These are phyloP conservation scores for Phytophthora aleatoria DNA, from an alignment of 352 stramenopile genomes.

Conservation along the genomic window DNA sequence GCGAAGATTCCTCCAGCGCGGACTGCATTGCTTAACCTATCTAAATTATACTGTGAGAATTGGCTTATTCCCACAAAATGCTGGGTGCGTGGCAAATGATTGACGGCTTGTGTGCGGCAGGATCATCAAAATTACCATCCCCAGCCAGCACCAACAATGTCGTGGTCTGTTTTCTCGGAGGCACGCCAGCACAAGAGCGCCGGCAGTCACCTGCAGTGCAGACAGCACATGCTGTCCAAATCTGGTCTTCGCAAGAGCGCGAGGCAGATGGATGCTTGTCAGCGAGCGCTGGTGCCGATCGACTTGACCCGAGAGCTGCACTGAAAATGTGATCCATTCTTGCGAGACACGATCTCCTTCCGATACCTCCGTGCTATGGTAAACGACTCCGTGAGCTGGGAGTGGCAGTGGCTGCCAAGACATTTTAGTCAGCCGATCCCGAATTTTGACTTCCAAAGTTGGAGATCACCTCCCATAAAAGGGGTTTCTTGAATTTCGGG, in stretches of 20 bases:
- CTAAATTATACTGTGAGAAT: no score
- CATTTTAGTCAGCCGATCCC: constrained; percentile 7
- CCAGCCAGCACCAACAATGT: neutral
- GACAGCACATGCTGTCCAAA: neutral
- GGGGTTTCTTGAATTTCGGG: neutral
- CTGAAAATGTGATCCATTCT: neutral
- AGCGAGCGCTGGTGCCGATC: constrained; percentile 1
- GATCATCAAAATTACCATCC: neutral
- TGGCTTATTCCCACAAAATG: neutral
- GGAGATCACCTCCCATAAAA: neutral
- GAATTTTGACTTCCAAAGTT: neutral
- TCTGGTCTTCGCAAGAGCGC: constrained; percentile 1
- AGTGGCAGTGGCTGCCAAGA: neutral
- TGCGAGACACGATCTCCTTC: constrained; percentile 3
- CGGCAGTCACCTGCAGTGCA: neutral
- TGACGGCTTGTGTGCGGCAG: no score
- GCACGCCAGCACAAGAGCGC: constrained; percentile 2
- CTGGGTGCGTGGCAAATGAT: no score
- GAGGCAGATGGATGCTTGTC: constrained; percentile 17
- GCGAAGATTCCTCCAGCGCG: constrained; percentile 17
- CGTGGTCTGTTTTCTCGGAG: constrained; percentile 9
- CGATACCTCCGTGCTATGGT: neutral
- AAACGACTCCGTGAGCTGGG: constrained; percentile 1
- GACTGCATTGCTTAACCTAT: neutral
- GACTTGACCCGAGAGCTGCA: no score